Evolutionary conservation across 2,329 filamentous ascomycete species (phyloP), one percentile per base, ranked within the genome.

Genomic region (Ceratocystis diversiconidia): DNA sequence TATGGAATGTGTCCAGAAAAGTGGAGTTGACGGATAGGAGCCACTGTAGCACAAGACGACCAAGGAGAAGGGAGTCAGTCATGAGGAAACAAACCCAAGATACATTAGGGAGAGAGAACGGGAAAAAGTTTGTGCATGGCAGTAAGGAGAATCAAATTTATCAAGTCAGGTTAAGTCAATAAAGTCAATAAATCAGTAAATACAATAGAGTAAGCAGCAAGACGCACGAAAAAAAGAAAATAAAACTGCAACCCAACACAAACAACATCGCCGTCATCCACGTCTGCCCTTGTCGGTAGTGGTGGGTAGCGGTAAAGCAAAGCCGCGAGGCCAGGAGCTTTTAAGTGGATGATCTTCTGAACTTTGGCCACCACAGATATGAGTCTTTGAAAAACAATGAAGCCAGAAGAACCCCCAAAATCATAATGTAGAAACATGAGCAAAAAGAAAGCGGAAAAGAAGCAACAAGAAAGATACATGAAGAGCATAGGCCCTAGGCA

Each of bases 361-460:
- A 60, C 66, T 43, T 68, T 48, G 61, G 64, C 59, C 59, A 65
- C 60, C 61, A 67, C 17, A 66, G 32, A 43, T 66, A 67, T 19
- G 64, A 67, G 55, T 48, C 55, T 65, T 64, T 61, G 64, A 43
- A 64, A 22, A 63, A 61, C 17, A 61, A 62, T 55, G 43, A 61
- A 71, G 69, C 69, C 66, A 71, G 68, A 72, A 69, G 70, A 70
- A 68, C 68, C 69, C 67, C 69, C 69, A 19, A 59, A 36, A n/a
- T 30, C 28, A 59, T n/a, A 36, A 59, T 59, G 55, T 59, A 32
- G 55, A 70, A 69, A 70, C 65, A 67, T 68, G 69, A 70, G 69
- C 68, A 71, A 69, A 65, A 61, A 69, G 69, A 71, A 69, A 55
- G 65, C 69, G 65, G 64, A 69, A 66, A 25, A 62, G 66, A 69